A percentile compares a stretch with the other conserved stretches of the same genome.
phyloP scores from a whole-genome alignment of 257 asterid species.

The Ilex asprella region DNA sequence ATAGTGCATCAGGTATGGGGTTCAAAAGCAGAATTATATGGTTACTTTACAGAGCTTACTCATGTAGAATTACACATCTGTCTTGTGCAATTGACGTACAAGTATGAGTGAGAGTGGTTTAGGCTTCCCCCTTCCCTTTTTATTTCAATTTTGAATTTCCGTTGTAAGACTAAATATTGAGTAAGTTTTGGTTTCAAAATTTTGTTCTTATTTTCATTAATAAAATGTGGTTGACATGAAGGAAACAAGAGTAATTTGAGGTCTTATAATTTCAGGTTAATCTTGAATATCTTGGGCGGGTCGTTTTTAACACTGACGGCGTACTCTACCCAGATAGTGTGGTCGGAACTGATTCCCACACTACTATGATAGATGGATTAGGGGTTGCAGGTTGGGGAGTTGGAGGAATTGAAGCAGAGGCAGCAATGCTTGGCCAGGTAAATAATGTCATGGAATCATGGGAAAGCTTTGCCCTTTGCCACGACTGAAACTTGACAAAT shows the following conservation, averaged over 20 bases:
- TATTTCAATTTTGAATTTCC: too few relatives aligned
- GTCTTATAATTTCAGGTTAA: constrained; percentile 52
- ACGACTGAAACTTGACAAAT: not conserved
- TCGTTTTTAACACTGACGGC: constrained; percentile 80
- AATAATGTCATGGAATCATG: not conserved
- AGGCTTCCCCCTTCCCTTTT: too few relatives aligned
- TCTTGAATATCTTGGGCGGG: constrained; percentile 91
- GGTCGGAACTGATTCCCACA: constrained; percentile 95
- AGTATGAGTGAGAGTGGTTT: too few relatives aligned
- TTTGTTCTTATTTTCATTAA: constrained; percentile 5
- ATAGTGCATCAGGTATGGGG: constrained; percentile 84
- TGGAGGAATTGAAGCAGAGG: constrained; percentile 99
- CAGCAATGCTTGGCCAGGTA: constrained; percentile 99
- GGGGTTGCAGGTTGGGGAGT: constrained; percentile 99
- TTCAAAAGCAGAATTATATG: constrained; percentile 8
- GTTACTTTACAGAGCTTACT: not conserved
- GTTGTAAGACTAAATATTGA: too few relatives aligned
- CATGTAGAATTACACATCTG: too few relatives aligned
- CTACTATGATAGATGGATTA: constrained; percentile 95
- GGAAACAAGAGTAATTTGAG: not conserved
- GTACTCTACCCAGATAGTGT: constrained; percentile 91
- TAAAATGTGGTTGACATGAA: not conserved
- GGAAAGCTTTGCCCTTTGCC: not conserved
- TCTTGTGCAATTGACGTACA: too few relatives aligned
- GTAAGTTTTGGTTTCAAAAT: not conserved